phyloP scores from a whole-genome alignment of 2,329 filamentous ascomycete genomes.

The Colletotrichum sidae region DNA sequence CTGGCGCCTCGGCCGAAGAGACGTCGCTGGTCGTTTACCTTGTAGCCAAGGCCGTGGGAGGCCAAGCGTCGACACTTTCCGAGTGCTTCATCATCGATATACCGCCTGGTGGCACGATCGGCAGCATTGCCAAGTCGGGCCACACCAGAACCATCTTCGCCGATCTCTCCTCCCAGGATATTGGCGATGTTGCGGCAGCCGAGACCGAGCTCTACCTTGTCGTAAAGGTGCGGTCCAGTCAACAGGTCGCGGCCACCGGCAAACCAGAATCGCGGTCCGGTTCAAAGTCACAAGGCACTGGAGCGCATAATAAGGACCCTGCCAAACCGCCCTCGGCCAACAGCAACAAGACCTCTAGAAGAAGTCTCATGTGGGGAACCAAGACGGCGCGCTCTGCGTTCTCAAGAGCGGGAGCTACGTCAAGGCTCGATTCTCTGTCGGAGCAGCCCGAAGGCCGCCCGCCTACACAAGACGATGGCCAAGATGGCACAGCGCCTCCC shows the following conservation, averaged over 20 bases:
- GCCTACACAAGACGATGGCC: conserved; percentile 55
- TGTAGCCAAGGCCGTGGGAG: conserved; percentile 75
- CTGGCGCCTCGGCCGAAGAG: conserved; percentile 79
- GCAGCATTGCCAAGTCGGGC: conserved; percentile 71
- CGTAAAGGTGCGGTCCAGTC: conserved; percentile 77
- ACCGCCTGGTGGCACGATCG: conserved; percentile 77
- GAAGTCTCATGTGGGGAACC: conserved; percentile 72
- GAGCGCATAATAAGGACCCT: conserved; percentile 46
- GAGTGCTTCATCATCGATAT: conserved; percentile 87
- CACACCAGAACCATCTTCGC: conserved; percentile 89
- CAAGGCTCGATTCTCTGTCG: conserved; percentile 68
- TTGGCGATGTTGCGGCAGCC: conserved; percentile 69
- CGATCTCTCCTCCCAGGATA: conserved; percentile 83
- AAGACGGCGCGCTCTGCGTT: conserved; percentile 64
- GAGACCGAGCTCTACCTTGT: conserved; percentile 85
- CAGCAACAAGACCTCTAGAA: conserved; percentile 60
- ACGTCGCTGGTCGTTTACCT: conserved; percentile 83
- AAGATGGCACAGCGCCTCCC: conserved; percentile 59
- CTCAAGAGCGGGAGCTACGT: conserved; percentile 59
- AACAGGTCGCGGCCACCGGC: conserved; percentile 56
- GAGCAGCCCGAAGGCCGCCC: conserved; percentile 51
- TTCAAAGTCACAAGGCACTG: conserved; percentile 55
- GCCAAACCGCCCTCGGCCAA: conserved; percentile 56
- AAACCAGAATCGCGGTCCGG: conserved; percentile 66
- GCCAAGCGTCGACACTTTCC: conserved; percentile 75